A percentile compares a stretch with the other conserved stretches of the same genome.
Conservation (phyloP, 1,284 basidiomycete species). For the Apiotrichum sp. region DNA sequence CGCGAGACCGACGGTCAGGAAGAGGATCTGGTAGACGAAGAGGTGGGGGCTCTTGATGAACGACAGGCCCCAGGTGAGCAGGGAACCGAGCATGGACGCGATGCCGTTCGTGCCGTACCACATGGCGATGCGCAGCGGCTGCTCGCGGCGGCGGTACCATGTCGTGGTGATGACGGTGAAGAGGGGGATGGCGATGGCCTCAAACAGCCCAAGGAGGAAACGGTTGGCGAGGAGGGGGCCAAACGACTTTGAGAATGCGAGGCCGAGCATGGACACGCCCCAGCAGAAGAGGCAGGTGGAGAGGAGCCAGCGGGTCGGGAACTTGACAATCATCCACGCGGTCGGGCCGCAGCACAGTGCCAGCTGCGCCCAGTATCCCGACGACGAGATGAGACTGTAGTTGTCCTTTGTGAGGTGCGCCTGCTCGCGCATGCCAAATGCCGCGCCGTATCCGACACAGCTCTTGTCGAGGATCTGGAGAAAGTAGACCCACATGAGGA, state of each 20-base stretch:
- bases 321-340: slow-evolving; percentile 40
- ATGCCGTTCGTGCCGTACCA: slow-evolving; percentile 29
- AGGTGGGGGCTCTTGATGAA: slow-evolving; percentile 22
- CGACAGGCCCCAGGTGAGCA: slow-evolving; percentile 26
- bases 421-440: slow-evolving; percentile 26
- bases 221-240: slow-evolving; percentile 32
- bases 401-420: slow-evolving; percentile 25
- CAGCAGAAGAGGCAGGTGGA: slow-evolving; percentile 35
- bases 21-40: slow-evolving; percentile 35
- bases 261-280: slow-evolving; percentile 28
- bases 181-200: slow-evolving; percentile 43
- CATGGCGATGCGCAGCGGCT: slow-evolving; percentile 33
- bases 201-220: slow-evolving; percentile 45
- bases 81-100: slow-evolving; percentile 26
- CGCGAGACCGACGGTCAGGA: slow-evolving; percentile 41
- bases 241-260: slow-evolving; percentile 21
- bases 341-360: slow-evolving; percentile 32
- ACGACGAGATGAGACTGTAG: slow-evolving; percentile 26
- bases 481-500: slow-evolving; percentile 41
- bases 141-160: slow-evolving; percentile 47
- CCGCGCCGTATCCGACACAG: slow-evolving; percentile 21
- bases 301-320: slow-evolving; percentile 37
- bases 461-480: slow-evolving; percentile 42
- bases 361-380: slow-evolving; percentile 21
- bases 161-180: slow-evolving; percentile 46